Evolutionary conservation across 2,329 filamentous ascomycete genomes (phyloP), one percentile per base, ranked within the genome.

Genomic region (Balansia obtecta): DNA sequence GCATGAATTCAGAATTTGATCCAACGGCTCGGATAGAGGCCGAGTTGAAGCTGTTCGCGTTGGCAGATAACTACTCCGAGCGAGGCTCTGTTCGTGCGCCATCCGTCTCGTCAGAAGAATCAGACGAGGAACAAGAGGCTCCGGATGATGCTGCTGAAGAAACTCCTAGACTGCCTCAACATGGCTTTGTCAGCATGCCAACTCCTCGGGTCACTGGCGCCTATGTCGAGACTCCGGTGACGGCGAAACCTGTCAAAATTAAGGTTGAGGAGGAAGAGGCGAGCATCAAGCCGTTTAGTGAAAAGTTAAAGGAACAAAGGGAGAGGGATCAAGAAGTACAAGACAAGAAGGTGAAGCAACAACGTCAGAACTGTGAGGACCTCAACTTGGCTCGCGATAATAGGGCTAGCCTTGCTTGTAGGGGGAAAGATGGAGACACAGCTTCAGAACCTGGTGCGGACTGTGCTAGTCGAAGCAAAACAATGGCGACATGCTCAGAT

Each of bases 11-110:
- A 0, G 76, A 80, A 50, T 58, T 64, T 13, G 77, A 80, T 53
- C 76, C 77, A 4, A 74, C 71, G 1, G 76, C 76, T 55, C 74
- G 77, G 43, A 79, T 80, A 47, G 71, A 77, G 56, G 73, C 68
- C 10, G 77, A 81, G 61, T 71, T 73, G 64, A 73, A 71, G 46
- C 67, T 81, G 9, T 81, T 81, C 60, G 77, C 75, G 13, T 73
- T 71, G 0, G 57, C 63, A 15, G 76, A 80, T 33, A 76, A 74
- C 53, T 69, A 77, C 41, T 81, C 77, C 1, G 77, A 80, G 56
- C 70, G 67, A 42, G 76, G 76, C 1, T 80, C 77, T 4, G 63
- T 73, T 16, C 70, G 73, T 38, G 76, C 72, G 4, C 68, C 71
- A 2, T 80, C 77, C 0, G 64, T 65, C 2, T 49, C 48, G 30